Evolutionary conservation across 257 asterid species (phyloP), one percentile per base, ranked within the genome.

Genomic region (Plectranthus barbatus): DNA sequence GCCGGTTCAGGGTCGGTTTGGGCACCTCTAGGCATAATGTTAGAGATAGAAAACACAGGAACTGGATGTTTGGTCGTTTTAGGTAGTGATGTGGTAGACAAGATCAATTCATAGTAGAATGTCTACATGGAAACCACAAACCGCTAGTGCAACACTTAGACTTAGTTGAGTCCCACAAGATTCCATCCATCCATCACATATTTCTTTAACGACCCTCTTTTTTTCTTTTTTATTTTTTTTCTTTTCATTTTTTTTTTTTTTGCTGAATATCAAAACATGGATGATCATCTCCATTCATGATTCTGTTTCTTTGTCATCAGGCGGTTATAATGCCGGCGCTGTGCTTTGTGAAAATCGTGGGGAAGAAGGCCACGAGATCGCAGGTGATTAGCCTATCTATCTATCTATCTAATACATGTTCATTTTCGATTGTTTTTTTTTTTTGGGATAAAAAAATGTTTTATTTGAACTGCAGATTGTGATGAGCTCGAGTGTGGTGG

Each of bases 281-380:
- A n/a, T n/a, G n/a, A n/a, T n/a, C 17, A 7, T 67, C 4, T 19
- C 29, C 42, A 41, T 62, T 39, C 55, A 9, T n/a, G 2, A 37
- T 55, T 31, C 23, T 34, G 57, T 72, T 42, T 19, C 0, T 18
- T 56, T 37, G 1, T 34, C 33, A 66, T 23, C 85, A 87, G 95
- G 94, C 87, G 9, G 58, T 87, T 19, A 76, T 84, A 60, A 56
- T 90, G 80, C 93, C 92, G 21, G 79, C 95, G 31, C 69, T 85
- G 63, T 90, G 95, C 77, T 85, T 76, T 60, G 64, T 87, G 79
- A 90, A 74, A 76, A 87, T 87, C 60, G 6, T 68, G 76, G 88
- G 90, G 51, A 75, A 61, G 47, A 80, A 74, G 55, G 93, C 92
- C 6, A 80, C 88, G 48, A 79, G 64, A 40, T 56, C 74, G 42